phyloP scores from a whole-genome alignment of 2,329 filamentous ascomycete genomes.

The Colletotrichum siamense region DNA sequence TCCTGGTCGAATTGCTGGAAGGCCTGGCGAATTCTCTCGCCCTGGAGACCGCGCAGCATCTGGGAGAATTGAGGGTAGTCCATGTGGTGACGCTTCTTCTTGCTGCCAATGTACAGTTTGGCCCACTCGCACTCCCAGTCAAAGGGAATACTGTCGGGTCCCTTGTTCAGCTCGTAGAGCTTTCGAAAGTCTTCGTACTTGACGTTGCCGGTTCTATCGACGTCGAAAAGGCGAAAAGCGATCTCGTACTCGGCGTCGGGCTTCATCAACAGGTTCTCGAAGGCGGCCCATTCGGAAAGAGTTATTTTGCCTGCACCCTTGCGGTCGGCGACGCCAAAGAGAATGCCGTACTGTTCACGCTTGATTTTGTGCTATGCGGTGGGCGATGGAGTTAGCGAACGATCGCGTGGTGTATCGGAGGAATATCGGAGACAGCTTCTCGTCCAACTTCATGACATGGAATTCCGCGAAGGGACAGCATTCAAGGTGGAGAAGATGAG shows the following conservation, averaged over 20 bases:
- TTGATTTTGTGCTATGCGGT: conserved; percentile 91
- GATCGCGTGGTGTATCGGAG: conserved; percentile 1
- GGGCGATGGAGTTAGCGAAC: neutral
- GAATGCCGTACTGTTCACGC: conserved; percentile 91
- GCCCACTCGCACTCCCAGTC: conserved; percentile 99
- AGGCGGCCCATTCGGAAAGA: conserved; percentile 87
- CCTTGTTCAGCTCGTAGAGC: conserved; percentile 88
- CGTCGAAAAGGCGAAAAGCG: conserved; percentile 94
- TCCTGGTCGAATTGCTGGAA: conserved; percentile 93
- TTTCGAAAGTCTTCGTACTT: conserved; percentile 89
- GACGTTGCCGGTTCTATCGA: conserved; percentile 81
- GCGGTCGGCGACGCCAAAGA: conserved; percentile 91
- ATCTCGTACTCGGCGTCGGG: conserved; percentile 99
- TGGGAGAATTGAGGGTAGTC: conserved; percentile 97
- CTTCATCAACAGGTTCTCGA: conserved; percentile 92
- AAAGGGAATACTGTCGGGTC: conserved; percentile 84
- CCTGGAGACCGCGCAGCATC: conserved; percentile 95
- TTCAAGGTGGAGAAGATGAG: neutral
- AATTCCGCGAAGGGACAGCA: neutral
- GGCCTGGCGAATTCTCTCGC: conserved; percentile 93
- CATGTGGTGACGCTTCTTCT: conserved; percentile 86
- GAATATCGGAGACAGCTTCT: neutral
- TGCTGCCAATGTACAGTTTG: conserved; percentile 88
- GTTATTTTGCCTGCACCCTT: conserved; percentile 74
- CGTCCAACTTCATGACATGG: neutral